These are phyloP conservation scores for Brasilioporus rufonigricans DNA, from an alignment of 768 basidiomycete species.

Conservation along the genomic window DNA sequence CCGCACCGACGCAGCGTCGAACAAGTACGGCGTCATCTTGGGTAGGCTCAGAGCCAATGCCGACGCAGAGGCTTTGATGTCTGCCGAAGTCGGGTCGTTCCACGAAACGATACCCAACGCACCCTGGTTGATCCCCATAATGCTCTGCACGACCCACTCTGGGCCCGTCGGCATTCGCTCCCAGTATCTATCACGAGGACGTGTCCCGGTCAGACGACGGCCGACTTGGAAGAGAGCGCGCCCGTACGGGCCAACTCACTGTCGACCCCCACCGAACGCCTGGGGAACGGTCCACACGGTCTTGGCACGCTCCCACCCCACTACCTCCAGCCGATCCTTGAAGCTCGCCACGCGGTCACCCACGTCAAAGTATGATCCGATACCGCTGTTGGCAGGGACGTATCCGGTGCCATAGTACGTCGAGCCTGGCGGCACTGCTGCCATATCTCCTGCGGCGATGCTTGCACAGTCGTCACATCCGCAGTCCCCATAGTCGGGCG, in stretches of 20 bases:
- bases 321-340: conserved; percentile 51
- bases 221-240: not conserved
- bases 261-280: conserved; percentile 61
- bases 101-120: conserved; percentile 46
- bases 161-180: conserved; percentile 59
- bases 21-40: not conserved
- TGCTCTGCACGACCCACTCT: conserved; percentile 65
- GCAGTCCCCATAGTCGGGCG: no score
- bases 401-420: conserved; percentile 15
- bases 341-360: conserved; percentile 68
- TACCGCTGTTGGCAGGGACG: conserved; percentile 29
- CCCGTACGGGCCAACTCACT: not conserved
- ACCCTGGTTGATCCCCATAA: conserved; percentile 71
- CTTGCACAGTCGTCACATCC: no score
- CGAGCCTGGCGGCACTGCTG: conserved; percentile 26
- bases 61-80: conserved; percentile 48
- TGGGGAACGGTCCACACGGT: conserved; percentile 81
- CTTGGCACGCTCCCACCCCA: conserved; percentile 68
- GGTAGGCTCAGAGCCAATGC: conserved; percentile 37
- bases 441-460: conserved; percentile 46
- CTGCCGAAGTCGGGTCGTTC: conserved; percentile 50
- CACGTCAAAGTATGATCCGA: no score
- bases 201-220: no score
- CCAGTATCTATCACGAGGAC: conserved; percentile 37
- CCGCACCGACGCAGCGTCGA: conserved; percentile 35